phyloP scores from a whole-genome alignment of 1,139 yeast genomes.

The Kodamaea alishanica region DNA sequence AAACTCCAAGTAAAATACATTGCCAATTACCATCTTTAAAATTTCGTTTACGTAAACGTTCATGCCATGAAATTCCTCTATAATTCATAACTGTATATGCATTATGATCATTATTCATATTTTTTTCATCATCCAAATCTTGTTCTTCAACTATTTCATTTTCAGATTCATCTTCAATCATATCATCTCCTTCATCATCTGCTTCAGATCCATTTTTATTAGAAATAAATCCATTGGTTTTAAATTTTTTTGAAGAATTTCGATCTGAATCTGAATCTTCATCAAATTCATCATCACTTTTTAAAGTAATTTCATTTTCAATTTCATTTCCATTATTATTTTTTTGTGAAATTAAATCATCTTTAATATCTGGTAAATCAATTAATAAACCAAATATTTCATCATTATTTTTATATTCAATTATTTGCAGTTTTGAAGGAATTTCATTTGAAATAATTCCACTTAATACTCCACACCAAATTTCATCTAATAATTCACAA shows the following conservation, averaged over 20 bases:
- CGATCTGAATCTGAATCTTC: conserved; percentile 13
- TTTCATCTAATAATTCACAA: conserved; percentile 62
- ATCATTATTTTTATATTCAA: conserved; percentile 25
- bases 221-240: background rate
- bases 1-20: conserved; percentile 66
- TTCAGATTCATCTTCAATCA: conserved; percentile 10
- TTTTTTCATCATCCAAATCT: conserved; percentile 1
- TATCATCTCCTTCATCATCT: conserved; percentile 10
- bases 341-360: conserved; percentile 5
- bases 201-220: conserved; percentile 5
- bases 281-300: conserved; percentile 23
- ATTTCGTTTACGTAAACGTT: conserved; percentile 65
- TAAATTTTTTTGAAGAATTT: conserved; percentile 7
- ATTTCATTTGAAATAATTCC: conserved; percentile 40
- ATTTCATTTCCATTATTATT: conserved; percentile 25
- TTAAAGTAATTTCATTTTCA: conserved; percentile 19
- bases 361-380: conserved; percentile 31
- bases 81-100: conserved; percentile 58
- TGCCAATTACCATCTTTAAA: conserved; percentile 90
- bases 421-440: conserved; percentile 23
- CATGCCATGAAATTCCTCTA: conserved; percentile 71
- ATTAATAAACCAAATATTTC: conserved; percentile 36
- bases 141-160: conserved; percentile 8
- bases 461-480: conserved; percentile 62
- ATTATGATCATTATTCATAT: conserved; percentile 32